phyloP scores from a whole-genome alignment of 2,329 filamentous ascomycete genomes.

The Colletotrichum sp. region DNA sequence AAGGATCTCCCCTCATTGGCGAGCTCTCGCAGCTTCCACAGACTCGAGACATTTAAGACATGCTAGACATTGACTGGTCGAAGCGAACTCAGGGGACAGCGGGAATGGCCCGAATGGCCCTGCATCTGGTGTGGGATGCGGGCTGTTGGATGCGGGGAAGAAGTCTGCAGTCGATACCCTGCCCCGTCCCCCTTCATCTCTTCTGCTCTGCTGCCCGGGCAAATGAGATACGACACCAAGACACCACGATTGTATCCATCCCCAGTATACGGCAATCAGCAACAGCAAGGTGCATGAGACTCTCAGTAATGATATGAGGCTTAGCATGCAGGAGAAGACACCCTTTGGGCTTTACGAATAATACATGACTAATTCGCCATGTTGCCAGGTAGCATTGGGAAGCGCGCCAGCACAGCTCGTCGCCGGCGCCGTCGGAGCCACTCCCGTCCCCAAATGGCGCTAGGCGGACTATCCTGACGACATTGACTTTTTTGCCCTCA shows the following conservation, averaged over 20 bases:
- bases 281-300: not conserved
- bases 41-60: not conserved
- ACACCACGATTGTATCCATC: not conserved
- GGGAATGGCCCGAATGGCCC: conserved; percentile 8
- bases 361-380: not conserved
- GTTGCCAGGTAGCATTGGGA: not conserved
- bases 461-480: conserved; percentile 20
- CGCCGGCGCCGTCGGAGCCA: conserved; percentile 2
- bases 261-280: not conserved
- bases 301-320: not conserved
- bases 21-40: not conserved
- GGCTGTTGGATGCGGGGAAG: not conserved
- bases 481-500: conserved; percentile 16
- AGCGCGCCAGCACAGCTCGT: not conserved
- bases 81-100: not conserved
- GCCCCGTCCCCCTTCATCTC: not conserved
- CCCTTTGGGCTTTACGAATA: not conserved
- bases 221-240: not conserved
- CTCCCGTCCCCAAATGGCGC: conserved; percentile 12
- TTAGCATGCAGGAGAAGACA: not conserved
- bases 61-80: not conserved
- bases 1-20: not conserved
- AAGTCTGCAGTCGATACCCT: not conserved
- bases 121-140: not conserved
- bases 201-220: not conserved